These are phyloP conservation scores for Cercospora beticola DNA, from an alignment of 2,329 filamentous ascomycete genomes.

Conservation along the genomic window DNA sequence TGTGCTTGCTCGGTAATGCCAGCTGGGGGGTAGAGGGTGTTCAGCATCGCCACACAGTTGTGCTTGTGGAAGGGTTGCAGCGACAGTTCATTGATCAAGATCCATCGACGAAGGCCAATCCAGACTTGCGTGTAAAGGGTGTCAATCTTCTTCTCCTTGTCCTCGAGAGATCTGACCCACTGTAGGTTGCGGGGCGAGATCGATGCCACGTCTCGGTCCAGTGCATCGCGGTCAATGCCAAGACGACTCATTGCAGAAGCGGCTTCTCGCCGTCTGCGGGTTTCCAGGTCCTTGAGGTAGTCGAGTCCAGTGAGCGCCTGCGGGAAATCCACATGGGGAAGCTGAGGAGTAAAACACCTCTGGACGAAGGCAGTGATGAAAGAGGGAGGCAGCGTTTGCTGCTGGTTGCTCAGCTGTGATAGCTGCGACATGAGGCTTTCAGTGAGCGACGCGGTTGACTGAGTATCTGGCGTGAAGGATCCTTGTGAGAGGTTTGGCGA, in stretches of 20 bases:
- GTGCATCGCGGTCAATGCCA: slow-evolving; percentile 51
- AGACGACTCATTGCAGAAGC: slow-evolving; percentile 55
- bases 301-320: slow-evolving; percentile 65
- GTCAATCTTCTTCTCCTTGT: slow-evolving; percentile 54
- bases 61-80: slow-evolving; percentile 62
- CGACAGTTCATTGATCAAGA: slow-evolving; percentile 64
- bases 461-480: slow-evolving; percentile 30
- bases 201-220: slow-evolving; percentile 48
- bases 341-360: slow-evolving; percentile 57
- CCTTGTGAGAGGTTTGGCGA: slow-evolving; percentile 40
- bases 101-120: slow-evolving; percentile 63
- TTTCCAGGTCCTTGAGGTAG: slow-evolving; percentile 65
- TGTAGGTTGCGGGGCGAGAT: slow-evolving; percentile 54
- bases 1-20: slow-evolving; percentile 42
- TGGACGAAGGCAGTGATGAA: slow-evolving; percentile 64
- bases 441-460: slow-evolving; percentile 48
- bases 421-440: slow-evolving; percentile 57
- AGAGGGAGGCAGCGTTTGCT: slow-evolving; percentile 60
- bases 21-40: slow-evolving; percentile 62
- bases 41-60: slow-evolving; percentile 67
- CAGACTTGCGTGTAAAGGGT: slow-evolving; percentile 62
- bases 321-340: slow-evolving; percentile 62
- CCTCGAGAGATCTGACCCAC: slow-evolving; percentile 51
- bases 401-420: slow-evolving; percentile 58
- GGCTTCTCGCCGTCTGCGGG: slow-evolving; percentile 59